Evolutionary conservation across 495 filamentous ascomycete genomes (phyloP), one percentile per base, ranked within the genome.

Genomic region (Clohesyomyces aquaticus): DNA sequence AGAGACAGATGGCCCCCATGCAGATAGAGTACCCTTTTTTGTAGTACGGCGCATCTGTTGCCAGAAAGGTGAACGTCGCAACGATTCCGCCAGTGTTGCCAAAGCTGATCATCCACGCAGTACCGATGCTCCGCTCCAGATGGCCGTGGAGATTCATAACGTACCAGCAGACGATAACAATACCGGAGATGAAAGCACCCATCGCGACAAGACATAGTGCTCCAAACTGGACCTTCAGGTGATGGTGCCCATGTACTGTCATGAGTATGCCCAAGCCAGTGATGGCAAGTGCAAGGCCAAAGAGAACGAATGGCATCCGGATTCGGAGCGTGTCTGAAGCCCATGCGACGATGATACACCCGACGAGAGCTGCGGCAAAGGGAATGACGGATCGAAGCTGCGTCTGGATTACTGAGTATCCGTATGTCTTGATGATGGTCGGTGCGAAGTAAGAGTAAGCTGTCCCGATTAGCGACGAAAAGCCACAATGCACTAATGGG

Each of bases 121-220:
- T 59, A 18, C 72, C 71, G 26, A 77, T 65, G 49, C 66, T 68
- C 8, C 75, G 65, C 29, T 70, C 42, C 11, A 35, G 29, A 57
- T 77, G 75, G 4, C 75, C 75, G 0, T 66, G 59, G 21, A 73
- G 42, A 47, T 76, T 77, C 73, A 76, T 74, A 2, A 69, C 28
- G 25, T 65, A 72, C 75, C 75, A 77, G 63, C 74, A 76, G 4
- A 75, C 46, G 16, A 73, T 61, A 23, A 68, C 61, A 4, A 75
- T 64, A 8, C 62, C 64, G 2, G 71, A 48, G 22, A 47, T 55
- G 27, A 73, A 72, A 10, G 55, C 46, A 3, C 71, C 72, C 71
- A 73, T 73, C 3, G 56, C 49, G 1, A 56, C 29, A 2, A 68
- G 47, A 32, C 45, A 61, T 2, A 65, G 23, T 45, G 32, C 61